Percentiles rank a stretch among this genome's conserved stretches.
Conservation (phyloP, 306 rosid genomes). For the Sindora glabra region DNA sequence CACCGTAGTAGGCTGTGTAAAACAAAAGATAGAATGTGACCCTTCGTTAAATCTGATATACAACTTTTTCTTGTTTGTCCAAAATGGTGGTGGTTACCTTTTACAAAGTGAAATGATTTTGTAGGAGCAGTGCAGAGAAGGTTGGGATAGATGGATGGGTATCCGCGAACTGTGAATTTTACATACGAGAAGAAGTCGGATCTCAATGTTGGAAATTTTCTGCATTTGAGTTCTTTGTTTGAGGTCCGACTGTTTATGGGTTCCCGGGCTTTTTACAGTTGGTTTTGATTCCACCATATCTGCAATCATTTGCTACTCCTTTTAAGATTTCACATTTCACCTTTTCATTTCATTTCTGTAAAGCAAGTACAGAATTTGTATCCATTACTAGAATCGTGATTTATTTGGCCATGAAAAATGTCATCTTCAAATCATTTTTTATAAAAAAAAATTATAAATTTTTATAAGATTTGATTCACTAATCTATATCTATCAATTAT, state of each 20-base stretch:
- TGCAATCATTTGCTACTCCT: constrained; percentile 22
- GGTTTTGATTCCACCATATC: constrained; percentile 10
- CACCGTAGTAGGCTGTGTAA: constrained; percentile 16
- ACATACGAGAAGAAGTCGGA: constrained; percentile 29
- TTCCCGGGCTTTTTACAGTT: constrained; percentile 33
- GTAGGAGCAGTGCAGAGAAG: background rate
- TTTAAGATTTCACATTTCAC: constrained; percentile 15
- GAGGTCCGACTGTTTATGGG: constrained; percentile 29
- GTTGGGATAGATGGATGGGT: too few species aligned
- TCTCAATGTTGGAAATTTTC: constrained; percentile 18
- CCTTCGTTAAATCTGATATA: constrained; percentile 20
- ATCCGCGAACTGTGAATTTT: too few species aligned
- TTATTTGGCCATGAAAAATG: too few species aligned
- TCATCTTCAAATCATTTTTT: too few species aligned
- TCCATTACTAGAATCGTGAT: too few species aligned
- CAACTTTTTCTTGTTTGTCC: constrained; percentile 25
- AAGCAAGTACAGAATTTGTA: background rate
- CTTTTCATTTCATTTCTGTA: constrained; percentile 1
- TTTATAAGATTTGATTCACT: too few species aligned
- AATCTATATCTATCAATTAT: too few species aligned
- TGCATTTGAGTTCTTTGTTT: constrained; percentile 24
- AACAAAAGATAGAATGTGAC: constrained; percentile 40
- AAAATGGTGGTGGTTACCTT: constrained; percentile 29
- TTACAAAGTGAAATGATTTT: constrained; percentile 30
- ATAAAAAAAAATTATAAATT: too few species aligned